A percentile compares a stretch with the other conserved stretches of the same genome.
Evolutionary conservation across 2,329 filamentous ascomycete genomes (phyloP).

Genomic region (Myriosclerotinia duriaeana): DNA sequence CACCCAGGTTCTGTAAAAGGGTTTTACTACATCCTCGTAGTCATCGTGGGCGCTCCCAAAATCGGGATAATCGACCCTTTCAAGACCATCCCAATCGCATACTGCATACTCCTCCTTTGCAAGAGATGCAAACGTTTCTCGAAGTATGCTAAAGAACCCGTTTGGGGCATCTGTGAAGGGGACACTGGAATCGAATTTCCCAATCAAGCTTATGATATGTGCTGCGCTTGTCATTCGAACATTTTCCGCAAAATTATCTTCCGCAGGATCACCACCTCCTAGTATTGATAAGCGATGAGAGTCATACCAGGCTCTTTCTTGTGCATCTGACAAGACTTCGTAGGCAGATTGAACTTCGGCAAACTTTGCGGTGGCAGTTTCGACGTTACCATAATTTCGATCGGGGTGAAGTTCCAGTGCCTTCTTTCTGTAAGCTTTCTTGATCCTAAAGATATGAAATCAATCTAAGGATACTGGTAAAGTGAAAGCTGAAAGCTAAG

Average conservation of each 20-base stretch:
- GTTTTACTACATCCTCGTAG: constrained; percentile 73
- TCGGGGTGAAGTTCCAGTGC: constrained; percentile 94
- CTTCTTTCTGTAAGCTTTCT: constrained; percentile 87
- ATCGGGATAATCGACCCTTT: constrained; percentile 68
- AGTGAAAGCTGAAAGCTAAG: constrained; percentile 1
- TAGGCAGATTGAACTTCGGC: constrained; percentile 92
- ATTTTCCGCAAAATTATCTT: constrained; percentile 62
- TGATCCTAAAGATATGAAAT: constrained; percentile 60
- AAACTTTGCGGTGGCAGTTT: constrained; percentile 79
- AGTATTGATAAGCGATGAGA: constrained; percentile 86
- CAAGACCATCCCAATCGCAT: constrained; percentile 64
- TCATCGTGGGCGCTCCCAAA: constrained; percentile 77
- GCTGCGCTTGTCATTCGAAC: constrained; percentile 75
- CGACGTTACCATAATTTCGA: constrained; percentile 83
- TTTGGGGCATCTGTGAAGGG: constrained; percentile 76
- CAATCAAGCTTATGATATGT: constrained; percentile 75
- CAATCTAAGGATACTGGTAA: constrained; percentile 15
- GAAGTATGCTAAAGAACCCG: constrained; percentile 82
- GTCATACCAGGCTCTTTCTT: constrained; percentile 97
- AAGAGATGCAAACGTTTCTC: constrained; percentile 75
- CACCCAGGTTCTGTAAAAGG: constrained; percentile 80
- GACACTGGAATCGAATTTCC: constrained; percentile 74
- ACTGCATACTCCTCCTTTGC: constrained; percentile 77
- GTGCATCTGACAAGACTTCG: constrained; percentile 91
- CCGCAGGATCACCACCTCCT: constrained; percentile 43